Percentiles rank a stretch among this genome's conserved stretches.
phyloP scores from a whole-genome alignment of 129 eudicot genomes.

The Centella asiatica region DNA sequence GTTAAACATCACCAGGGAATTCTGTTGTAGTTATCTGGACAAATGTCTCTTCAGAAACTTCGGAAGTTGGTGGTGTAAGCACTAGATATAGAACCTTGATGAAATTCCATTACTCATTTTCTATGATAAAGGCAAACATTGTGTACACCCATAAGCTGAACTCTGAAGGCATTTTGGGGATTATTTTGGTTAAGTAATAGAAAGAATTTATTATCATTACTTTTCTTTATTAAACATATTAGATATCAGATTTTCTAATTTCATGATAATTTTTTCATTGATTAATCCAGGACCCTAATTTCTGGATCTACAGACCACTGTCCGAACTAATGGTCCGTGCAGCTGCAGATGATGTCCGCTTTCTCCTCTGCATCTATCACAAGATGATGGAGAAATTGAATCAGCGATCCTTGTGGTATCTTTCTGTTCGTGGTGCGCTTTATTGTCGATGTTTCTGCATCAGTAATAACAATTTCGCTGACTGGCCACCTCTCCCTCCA shows the following conservation, averaged over 20 bases:
- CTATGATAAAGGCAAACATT: not conserved
- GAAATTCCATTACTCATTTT: not conserved
- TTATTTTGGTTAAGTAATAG: no score
- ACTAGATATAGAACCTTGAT: not conserved
- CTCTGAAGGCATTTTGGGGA: not conserved
- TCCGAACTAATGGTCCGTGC: slow-evolving; percentile 89
- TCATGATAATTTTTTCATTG: slow-evolving; percentile 16
- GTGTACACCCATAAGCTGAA: no score
- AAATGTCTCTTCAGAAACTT: no score
- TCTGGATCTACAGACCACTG: slow-evolving; percentile 86
- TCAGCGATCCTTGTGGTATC: slow-evolving; percentile 74
- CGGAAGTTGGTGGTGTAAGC: not conserved
- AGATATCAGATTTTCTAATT: not conserved
- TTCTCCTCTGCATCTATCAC: slow-evolving; percentile 69
- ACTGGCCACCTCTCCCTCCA: slow-evolving; percentile 86
- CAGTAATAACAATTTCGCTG: slow-evolving; percentile 51
- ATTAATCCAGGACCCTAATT: slow-evolving; percentile 76
- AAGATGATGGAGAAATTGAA: slow-evolving; percentile 80
- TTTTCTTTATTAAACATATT: not conserved
- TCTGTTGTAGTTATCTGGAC: no score
- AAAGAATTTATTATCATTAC: no score
- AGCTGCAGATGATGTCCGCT: slow-evolving; percentile 96
- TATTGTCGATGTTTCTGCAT: slow-evolving; percentile 86
- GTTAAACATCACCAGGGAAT: no score
- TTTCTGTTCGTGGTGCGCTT: slow-evolving; percentile 81